Percentiles rank a stretch among this genome's conserved stretches.
Conservation (phyloP, 805 yeast genomes). For the Lipomyces sp. region DNA sequence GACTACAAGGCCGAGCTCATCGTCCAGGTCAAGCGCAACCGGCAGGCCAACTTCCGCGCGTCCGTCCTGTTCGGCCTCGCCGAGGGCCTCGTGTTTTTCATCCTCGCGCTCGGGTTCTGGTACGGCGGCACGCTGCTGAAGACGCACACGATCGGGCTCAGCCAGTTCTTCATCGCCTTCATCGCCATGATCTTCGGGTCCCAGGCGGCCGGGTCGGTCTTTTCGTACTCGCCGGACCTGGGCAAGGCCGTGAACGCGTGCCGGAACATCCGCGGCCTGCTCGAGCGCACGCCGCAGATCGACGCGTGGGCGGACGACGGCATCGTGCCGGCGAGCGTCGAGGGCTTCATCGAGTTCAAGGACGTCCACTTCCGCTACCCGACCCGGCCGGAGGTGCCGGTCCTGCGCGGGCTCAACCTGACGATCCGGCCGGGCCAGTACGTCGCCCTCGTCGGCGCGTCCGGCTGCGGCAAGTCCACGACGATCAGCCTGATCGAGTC, state of each 20-base stretch:
- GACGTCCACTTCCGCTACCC: slow-evolving; percentile 37
- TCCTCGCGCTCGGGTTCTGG: slow-evolving; percentile 45
- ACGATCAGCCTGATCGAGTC: slow-evolving; percentile 55
- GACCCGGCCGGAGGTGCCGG: slow-evolving; percentile 34
- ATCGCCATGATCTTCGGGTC: slow-evolving; percentile 43
- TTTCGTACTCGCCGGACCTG: slow-evolving; percentile 46
- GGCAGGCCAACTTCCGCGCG: slow-evolving; percentile 28
- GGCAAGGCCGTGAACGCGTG: slow-evolving; percentile 45
- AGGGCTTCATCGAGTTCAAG: slow-evolving; percentile 53
- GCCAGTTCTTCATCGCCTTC: slow-evolving; percentile 42
- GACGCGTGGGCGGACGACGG: slow-evolving; percentile 39
- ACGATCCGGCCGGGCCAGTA: slow-evolving; percentile 68
- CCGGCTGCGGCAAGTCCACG: slow-evolving; percentile 49
- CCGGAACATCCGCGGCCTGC: slow-evolving; percentile 36
- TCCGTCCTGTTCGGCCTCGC: slow-evolving; percentile 40
- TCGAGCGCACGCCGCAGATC: slow-evolving; percentile 38
- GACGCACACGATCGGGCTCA: slow-evolving; percentile 32
- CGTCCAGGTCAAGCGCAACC: slow-evolving; percentile 36
- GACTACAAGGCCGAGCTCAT: slow-evolving; percentile 30
- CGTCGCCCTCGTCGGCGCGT: slow-evolving; percentile 90
- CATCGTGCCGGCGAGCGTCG: slow-evolving; percentile 25
- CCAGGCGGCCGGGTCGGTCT: slow-evolving; percentile 43
- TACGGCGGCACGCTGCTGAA: slow-evolving; percentile 41
- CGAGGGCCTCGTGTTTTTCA: slow-evolving; percentile 43
- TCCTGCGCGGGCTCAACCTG: slow-evolving; percentile 32